Base-by-base conservation (phyloP, 306 rosid genomes). In the Geum urbanum region DNA sequence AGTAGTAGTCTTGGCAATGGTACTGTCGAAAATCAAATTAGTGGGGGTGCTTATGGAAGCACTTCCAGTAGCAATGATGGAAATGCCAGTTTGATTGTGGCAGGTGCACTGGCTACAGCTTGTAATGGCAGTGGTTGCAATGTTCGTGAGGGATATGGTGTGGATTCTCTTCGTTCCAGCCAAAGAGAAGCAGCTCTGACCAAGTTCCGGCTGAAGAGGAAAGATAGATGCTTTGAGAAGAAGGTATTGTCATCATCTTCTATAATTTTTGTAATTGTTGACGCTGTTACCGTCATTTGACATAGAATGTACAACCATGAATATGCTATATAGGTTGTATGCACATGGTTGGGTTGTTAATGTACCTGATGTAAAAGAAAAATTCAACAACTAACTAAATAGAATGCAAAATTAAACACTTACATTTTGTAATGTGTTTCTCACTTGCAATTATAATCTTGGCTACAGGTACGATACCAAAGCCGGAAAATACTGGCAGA, bases 121-220 rank as follows among this genome's bases (percentile, higher is more conserved):
- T 46, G 72, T 27, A 80, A 81, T 16, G 79, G 68, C 47, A 55
- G 58, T 50, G 53, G 79, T 53, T 11, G 22, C 22, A 63, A 40
- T 37, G 54, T 75, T 68, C 68, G 71, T 69, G 87, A 80, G 57
- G 82, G 77, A 47, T 59, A 64, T 65, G 67, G 76, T 19, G 39
- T 56, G 72, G 81, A 80, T 71, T 69, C 85, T 56, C 80, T 72
- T 64, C 78, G 65, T 50, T 60, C 76, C 24, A 85, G 80, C 76
- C 89, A 74, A 63, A 91, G 96, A 75, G 87, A 91, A 85, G 96
- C 91, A 40, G 92, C 91, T 56, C 81, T 89, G 64, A 72, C 76
- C 14, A 91, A 85, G 83, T 89, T 85, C 76, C 74, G 87, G 24
- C 70, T 86, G 81, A 89, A 91, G 78, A 77, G 91, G 52, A 88